Conservation (phyloP, 352 stramenopile species). For the Globisporangium radiosum region DNA sequence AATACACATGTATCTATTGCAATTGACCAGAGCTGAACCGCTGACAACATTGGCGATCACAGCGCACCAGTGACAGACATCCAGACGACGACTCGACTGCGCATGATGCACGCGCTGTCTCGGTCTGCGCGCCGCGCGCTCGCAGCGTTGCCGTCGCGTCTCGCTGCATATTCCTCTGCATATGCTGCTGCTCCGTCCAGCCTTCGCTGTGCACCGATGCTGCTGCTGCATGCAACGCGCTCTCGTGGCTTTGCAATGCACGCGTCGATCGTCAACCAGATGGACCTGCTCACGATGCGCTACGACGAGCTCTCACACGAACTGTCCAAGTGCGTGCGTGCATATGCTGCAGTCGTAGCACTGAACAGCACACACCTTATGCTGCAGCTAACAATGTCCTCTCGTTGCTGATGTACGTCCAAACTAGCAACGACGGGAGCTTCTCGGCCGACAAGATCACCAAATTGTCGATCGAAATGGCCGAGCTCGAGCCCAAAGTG, state of each 20-base stretch:
- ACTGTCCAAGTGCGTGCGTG: conserved; percentile 43
- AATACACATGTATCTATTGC: too few relatives aligned
- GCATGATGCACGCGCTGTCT: neutral
- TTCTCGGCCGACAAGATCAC: conserved; percentile 69
- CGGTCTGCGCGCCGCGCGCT: neutral
- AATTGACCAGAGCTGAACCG: too few relatives aligned
- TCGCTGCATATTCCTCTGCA: neutral
- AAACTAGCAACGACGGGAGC: conserved; percentile 60
- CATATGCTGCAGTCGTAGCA: neutral
- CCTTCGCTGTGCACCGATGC: neutral
- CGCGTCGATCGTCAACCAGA: conserved; percentile 63
- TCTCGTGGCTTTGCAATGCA: conserved; percentile 54
- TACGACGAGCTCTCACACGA: conserved; percentile 63
- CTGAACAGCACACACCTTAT: too few relatives aligned
- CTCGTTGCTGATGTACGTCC: too few relatives aligned
- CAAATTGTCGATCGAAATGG: conserved; percentile 80
- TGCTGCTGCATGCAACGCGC: conserved; percentile 12
- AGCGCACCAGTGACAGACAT: neutral
- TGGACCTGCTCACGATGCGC: conserved; percentile 49
- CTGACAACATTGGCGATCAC: too few relatives aligned
- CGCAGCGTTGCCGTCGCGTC: too few relatives aligned
- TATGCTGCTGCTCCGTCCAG: neutral
- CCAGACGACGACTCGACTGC: neutral
- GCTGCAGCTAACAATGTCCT: too few relatives aligned
- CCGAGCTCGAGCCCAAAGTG: conserved; percentile 71